phyloP scores from a whole-genome alignment of 345 rosid species.

The Lumnitzera littorea region DNA sequence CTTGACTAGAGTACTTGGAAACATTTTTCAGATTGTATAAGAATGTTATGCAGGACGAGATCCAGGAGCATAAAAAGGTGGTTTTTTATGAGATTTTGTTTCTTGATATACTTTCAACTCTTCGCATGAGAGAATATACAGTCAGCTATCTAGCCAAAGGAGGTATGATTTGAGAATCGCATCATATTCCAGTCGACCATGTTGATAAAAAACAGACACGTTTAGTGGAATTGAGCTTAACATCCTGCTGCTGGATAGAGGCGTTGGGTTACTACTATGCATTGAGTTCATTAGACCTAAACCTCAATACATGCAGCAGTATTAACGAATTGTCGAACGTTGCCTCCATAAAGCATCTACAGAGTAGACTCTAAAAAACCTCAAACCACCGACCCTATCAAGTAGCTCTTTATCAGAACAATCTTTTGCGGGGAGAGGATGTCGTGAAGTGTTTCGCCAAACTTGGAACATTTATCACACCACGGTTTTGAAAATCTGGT shows the following conservation, averaged over 20 bases:
- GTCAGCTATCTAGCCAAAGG: constrained; percentile 6
- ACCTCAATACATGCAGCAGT: too few species aligned
- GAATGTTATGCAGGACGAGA: constrained; percentile 13
- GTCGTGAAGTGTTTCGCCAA: too few species aligned
- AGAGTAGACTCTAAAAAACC: too few species aligned
- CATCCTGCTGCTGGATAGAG: constrained; percentile 8
- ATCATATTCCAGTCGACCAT: constrained; percentile 1
- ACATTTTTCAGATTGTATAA: constrained; percentile 24
- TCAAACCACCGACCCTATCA: too few species aligned
- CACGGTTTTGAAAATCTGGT: too few species aligned
- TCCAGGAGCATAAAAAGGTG: constrained; percentile 2
- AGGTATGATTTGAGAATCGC: constrained; percentile 9
- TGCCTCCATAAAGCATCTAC: too few species aligned
- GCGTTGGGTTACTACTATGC: constrained; percentile 16
- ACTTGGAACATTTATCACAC: too few species aligned
- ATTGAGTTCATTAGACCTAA: constrained; percentile 18
- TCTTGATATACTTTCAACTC: constrained; percentile 19
- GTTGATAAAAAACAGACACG: constrained; percentile 19
- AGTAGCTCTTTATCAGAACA: too few species aligned
- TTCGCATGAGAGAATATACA: constrained; percentile 17
- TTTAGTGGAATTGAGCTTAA: constrained; percentile 31
- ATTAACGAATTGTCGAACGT: too few species aligned
- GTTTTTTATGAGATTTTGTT: constrained; percentile 19
- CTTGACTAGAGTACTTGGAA: constrained; percentile 23
- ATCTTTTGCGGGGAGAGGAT: too few species aligned